Evolutionary conservation across 345 rosid species (phyloP), one percentile per base, ranked within the genome.

Genomic region (Populus tremula): DNA sequence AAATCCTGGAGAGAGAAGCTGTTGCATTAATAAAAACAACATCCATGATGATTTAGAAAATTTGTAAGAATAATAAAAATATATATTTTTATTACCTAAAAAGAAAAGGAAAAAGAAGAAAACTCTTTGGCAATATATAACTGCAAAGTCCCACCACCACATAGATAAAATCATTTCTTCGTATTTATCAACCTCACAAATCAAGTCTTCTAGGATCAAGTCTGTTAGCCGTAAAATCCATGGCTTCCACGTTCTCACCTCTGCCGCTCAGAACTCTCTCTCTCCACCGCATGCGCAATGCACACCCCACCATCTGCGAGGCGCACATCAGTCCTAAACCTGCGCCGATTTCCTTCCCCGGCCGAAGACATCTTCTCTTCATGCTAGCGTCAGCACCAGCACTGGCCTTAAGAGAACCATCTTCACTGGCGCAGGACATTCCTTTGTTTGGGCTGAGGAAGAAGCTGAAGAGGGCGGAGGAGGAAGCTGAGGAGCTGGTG

Each of bases 381-480:
- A 82, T 87, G 8, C 49, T 91, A n/a, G 87, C 97, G 14, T 84
- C 90, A 23, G 80, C 86, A 20, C 89, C 91, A 56, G 86, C 83
- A 41, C 50, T 89, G 41, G 73, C 83, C 0, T 79, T 67, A 0
- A 50, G 80, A 71, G 89, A 83, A 70, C 65, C 78, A 50, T 71
- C 84, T 4, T 84, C 95, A 2, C 43, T 67, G 73, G 97, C 97
- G 36, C 78, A 80, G 85, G 85, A 90, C 80, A 94, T 94, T 41
- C 88, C 88, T 20, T 80, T 93, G 11, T 94, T 94, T 74, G 98
- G 97, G 2, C 80, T 94, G 41, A 85, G 91, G 87, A 94, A 85
- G 91, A 91, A 87, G 81, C 83, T 94, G 53, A 86, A 33, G 86
- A 87, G 82, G n/a, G 97, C 84, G 29, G 97, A 91, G 86, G 86